These are phyloP conservation scores for Boletus rubropictus DNA, from an alignment of 768 basidiomycete species.

Conservation along the genomic window DNA sequence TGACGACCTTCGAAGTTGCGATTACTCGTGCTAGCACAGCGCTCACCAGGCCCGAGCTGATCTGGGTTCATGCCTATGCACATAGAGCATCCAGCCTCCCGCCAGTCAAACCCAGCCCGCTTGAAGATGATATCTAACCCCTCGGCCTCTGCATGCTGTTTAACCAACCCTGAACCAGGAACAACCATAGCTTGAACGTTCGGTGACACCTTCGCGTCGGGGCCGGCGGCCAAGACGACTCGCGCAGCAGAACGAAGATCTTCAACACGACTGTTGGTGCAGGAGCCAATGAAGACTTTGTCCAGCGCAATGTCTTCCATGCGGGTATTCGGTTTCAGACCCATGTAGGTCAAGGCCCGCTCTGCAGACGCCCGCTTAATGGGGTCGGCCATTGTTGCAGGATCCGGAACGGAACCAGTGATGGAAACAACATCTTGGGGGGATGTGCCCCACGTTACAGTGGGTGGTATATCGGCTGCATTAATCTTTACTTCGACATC, in stretches of 20 bases:
- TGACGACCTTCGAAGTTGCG: slow-evolving; percentile 91
- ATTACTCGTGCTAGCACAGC: slow-evolving; percentile 90
- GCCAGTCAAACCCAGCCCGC: slow-evolving; percentile 91
- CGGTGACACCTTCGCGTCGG: slow-evolving; percentile 66
- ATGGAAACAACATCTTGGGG: slow-evolving; percentile 86
- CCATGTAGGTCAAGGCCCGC: slow-evolving; percentile 83
- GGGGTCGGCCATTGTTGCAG: slow-evolving; percentile 56
- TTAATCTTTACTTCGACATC: slow-evolving; percentile 76
- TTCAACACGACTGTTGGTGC: slow-evolving; percentile 92
- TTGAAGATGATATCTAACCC: slow-evolving; percentile 83
- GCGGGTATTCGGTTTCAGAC: slow-evolving; percentile 65
- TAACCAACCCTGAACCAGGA: slow-evolving; percentile 86
- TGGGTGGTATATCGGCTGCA: slow-evolving; percentile 83
- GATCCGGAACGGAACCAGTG: slow-evolving; percentile 76
- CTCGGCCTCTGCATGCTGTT: slow-evolving; percentile 86
- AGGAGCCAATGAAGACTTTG: slow-evolving; percentile 92
- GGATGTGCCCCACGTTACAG: slow-evolving; percentile 90
- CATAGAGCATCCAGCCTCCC: slow-evolving; percentile 95
- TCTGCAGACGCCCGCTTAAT: slow-evolving; percentile 63
- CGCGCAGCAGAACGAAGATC: slow-evolving; percentile 76
- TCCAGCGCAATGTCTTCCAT: slow-evolving; percentile 79
- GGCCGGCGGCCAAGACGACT: slow-evolving; percentile 69
- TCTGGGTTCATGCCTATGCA: slow-evolving; percentile 96
- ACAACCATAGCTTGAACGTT: slow-evolving; percentile 85
- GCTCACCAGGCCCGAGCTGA: slow-evolving; percentile 73